Base-by-base conservation (phyloP, 2,329 filamentous ascomycete species). In the Colletotrichum paranaense region DNA sequence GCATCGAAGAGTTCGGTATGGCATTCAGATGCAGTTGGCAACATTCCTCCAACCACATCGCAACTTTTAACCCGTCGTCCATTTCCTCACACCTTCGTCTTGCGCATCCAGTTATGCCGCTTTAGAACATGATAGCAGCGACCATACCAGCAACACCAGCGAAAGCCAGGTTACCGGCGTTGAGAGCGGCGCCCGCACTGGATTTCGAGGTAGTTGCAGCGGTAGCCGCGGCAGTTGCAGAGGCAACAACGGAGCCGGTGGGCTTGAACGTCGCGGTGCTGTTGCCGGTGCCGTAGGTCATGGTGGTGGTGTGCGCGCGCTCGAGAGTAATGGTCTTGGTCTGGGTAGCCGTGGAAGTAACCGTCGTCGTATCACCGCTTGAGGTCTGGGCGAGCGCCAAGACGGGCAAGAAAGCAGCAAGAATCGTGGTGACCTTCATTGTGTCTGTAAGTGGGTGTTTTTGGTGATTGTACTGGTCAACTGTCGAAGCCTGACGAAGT, bases 71-170 rank as follows among this genome's bases (percentile, higher is more conserved):
- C 16, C 6, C 19, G 46, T 30, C 57, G 11, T 28, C 57, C n/a
- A 22, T 42, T 38, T 22, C 57, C 46, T 28, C 26, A 49, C 32
- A 9, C n/a, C 16, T 35, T 30, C 35, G 16, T 19, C 19, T 5
- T 22, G 24, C 66, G 28, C 35, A 56, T 57, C 16, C 19, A 22
- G 11, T 19, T n/a, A n/a, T 53, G n/a, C 49, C 28, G 11, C 58
- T 70, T 84, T 88, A 91, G 79, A 91, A 80, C 70, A 91, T 75
- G n/a, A 84, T 86, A 19, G 85, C 85, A 59, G 83, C 83, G n/a
- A 87, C 78, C 76, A 89, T 84, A 66, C 87, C 88, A 56, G 85
- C 85, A 58, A 88, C 77, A 64, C 86, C 88, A n/a, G 85, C 87
- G 52, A 88, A 76, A 42, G 85, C 86, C 14, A 88, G 78, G 58